A percentile compares a stretch with the other conserved stretches of the same genome.
These are phyloP conservation scores for Pseudonectria buxi DNA, from an alignment of 2,329 filamentous ascomycete species.

Conservation along the genomic window DNA sequence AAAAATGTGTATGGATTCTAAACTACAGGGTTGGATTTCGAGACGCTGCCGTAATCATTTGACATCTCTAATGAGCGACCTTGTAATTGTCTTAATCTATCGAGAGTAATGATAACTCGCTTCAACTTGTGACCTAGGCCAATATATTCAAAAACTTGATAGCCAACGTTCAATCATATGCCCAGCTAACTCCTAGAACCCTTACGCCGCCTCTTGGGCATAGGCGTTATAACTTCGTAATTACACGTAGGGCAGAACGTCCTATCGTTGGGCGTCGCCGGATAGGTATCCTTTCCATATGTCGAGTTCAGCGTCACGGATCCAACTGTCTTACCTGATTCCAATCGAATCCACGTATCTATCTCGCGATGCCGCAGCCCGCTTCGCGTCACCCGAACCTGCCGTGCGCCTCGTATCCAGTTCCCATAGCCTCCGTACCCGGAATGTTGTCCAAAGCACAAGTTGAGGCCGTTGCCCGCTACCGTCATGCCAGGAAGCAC, in stretches of 20 bases:
- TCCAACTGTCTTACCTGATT: conserved; percentile 46
- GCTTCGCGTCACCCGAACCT: conserved; percentile 43
- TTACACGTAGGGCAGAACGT: conserved; percentile 12
- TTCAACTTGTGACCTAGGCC: no score
- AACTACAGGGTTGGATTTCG: background rate
- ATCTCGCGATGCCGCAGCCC: conserved; percentile 34
- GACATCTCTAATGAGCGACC: no score
- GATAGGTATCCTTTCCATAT: conserved; percentile 50
- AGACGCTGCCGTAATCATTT: no score
- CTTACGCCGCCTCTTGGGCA: no score
- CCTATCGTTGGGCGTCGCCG: conserved; percentile 32
- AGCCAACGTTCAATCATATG: no score
- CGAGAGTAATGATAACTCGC: no score
- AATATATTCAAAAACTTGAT: no score
- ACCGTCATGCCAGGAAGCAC: conserved; percentile 27
- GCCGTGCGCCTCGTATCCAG: conserved; percentile 55
- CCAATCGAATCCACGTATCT: conserved; percentile 56
- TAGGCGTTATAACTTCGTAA: no score
- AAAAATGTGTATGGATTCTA: conserved; percentile 1
- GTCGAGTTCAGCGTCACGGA: conserved; percentile 51
- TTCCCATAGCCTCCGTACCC: conserved; percentile 65
- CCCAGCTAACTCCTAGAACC: no score
- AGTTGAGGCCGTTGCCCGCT: conserved; percentile 36
- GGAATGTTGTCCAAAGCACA: conserved; percentile 58
- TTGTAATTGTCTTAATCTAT: no score